Evolutionary conservation across 192 early-diverging fungal genomes (phyloP).

Genomic region (Backusella australiensis): DNA sequence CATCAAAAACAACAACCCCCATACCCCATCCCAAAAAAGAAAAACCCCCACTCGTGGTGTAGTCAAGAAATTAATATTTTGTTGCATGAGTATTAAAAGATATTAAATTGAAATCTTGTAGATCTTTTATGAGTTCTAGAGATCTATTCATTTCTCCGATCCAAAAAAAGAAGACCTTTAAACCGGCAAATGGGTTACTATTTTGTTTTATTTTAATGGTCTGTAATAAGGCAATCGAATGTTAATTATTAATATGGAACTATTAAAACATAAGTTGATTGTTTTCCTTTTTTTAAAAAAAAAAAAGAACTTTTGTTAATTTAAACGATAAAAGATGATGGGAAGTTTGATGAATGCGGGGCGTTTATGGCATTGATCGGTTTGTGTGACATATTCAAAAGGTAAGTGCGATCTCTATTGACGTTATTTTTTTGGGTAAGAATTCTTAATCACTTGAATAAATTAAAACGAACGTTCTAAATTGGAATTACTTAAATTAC

Average conservation of each 20-base stretch:
- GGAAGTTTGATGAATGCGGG: neutral
- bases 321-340: neutral
- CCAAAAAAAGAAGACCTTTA: neutral
- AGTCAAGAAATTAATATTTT: no score
- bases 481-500: neutral
- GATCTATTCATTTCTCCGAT: neutral
- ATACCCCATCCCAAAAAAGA: no score
- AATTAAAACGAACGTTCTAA: neutral
- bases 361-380: neutral
- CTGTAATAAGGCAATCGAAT: neutral
- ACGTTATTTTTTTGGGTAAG: neutral
- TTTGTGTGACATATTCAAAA: neutral
- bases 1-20: no score
- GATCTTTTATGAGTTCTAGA: neutral
- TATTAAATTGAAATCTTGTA: neutral
- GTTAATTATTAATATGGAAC: neutral
- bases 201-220: neutral
- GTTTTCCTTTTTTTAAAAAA: neutral
- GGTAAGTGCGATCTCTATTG: neutral
- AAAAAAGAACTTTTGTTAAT: neutral
- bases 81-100: neutral
- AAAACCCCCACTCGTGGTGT: no score
- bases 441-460: neutral
- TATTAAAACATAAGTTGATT: neutral
- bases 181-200: neutral